phyloP scores from a whole-genome alignment of 345 rosid species.

The Crucihimalaya himalaica region DNA sequence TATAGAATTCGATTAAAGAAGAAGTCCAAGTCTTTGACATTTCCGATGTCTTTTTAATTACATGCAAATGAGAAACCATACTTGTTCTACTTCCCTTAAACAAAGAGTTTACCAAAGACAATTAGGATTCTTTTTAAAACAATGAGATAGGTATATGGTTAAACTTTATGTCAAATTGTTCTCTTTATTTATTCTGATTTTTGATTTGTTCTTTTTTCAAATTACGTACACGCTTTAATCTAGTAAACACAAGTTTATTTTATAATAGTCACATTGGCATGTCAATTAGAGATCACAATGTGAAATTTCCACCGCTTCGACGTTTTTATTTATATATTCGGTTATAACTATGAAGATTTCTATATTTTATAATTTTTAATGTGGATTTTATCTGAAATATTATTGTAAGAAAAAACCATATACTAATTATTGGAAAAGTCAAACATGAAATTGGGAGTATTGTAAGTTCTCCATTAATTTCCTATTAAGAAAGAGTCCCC shows the following conservation, averaged over 20 bases:
- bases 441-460: neutral
- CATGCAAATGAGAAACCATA: neutral
- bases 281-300: neutral
- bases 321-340: too few species aligned
- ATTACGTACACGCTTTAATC: neutral
- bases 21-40: slow-evolving; percentile 8
- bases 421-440: neutral
- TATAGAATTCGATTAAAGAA: neutral
- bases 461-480: neutral
- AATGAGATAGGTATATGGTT: neutral
- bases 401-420: neutral
- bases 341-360: neutral
- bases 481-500: neutral
- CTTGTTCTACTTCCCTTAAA: slow-evolving; percentile 2
- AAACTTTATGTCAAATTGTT: neutral
- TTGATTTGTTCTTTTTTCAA: neutral
- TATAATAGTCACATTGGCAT: neutral
- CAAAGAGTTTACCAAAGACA: slow-evolving; percentile 7
- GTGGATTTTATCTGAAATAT: neutral
- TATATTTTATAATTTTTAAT: neutral
- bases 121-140: neutral
- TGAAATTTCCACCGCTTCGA: neutral
- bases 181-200: neutral
- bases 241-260: neutral
- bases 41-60: neutral